Conservation (phyloP, 352 stramenopile genomes). For the Elongisporangium prolatum region DNA sequence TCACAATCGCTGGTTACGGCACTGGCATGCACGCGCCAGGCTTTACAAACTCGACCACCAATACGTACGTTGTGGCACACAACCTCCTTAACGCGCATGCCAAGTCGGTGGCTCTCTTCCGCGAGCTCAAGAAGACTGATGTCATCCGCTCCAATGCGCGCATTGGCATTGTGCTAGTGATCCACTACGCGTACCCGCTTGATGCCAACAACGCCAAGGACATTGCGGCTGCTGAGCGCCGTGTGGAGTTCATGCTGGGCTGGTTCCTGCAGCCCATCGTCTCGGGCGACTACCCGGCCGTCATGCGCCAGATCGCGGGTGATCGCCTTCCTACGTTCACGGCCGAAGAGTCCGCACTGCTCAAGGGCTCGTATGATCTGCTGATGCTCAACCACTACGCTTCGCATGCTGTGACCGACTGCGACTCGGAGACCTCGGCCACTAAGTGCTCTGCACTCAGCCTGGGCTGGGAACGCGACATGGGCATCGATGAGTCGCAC, state of each 20-base stretch:
- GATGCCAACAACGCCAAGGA: too few relatives aligned
- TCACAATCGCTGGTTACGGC: too few relatives aligned
- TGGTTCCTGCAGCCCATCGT: too few relatives aligned
- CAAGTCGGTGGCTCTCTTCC: conserved; percentile 72
- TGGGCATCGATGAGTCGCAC: conserved; percentile 48
- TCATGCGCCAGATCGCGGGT: conserved; percentile 67
- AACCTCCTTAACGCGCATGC: conserved; percentile 88
- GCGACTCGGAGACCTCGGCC: conserved; percentile 16
- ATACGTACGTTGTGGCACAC: conserved; percentile 45
- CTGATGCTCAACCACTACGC: conserved; percentile 90
- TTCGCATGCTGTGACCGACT: conserved; percentile 24
- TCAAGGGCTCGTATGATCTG: too few relatives aligned
- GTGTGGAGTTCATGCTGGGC: too few relatives aligned
- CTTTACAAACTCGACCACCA: conserved; percentile 19
- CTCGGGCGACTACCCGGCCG: conserved; percentile 78
- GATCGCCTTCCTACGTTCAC: conserved; percentile 77
- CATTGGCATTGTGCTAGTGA: too few relatives aligned
- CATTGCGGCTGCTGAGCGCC: too few relatives aligned
- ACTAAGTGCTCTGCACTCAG: conserved; percentile 27
- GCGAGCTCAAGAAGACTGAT: conserved; percentile 11
- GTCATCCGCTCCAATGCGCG: too few relatives aligned
- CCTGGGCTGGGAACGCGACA: too few relatives aligned
- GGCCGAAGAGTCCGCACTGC: conserved; percentile 33
- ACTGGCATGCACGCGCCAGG: conserved; percentile 16
- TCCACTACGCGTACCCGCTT: too few relatives aligned